Evolutionary conservation across 148 eudicot genomes (phyloP).

Genomic region (Heliosperma pusillum): DNA sequence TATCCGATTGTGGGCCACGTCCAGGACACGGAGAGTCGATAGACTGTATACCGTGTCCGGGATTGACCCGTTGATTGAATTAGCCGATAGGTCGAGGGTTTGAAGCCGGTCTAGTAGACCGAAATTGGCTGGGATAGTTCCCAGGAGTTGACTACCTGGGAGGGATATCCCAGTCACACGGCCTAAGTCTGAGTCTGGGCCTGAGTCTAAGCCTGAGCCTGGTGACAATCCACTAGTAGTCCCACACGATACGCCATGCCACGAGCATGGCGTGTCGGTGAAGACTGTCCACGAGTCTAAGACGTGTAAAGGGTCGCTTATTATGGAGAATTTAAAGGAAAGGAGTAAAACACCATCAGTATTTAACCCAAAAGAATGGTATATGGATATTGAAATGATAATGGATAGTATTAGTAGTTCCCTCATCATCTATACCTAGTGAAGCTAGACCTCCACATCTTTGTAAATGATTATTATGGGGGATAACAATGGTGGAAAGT

Average conservation of each 20-base stretch:
- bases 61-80: constrained; percentile 70
- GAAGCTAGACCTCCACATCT: constrained; percentile 8
- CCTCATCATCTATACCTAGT: constrained; percentile 19
- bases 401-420: neutral
- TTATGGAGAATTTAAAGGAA: constrained; percentile 57
- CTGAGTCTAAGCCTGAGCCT: neutral
- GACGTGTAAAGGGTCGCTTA: constrained; percentile 55
- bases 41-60: constrained; percentile 47
- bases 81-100: constrained; percentile 56
- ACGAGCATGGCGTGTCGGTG: constrained; percentile 69
- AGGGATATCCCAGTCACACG: constrained; percentile 58
- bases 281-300: constrained; percentile 47
- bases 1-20: constrained; percentile 57
- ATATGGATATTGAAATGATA: constrained; percentile 2
- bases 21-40: constrained; percentile 45
- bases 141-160: constrained; percentile 56
- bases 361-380: constrained; percentile 29
- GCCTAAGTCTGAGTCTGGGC: neutral
- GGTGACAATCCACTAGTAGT: neutral
- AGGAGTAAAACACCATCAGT: constrained; percentile 66
- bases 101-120: constrained; percentile 58
- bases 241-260: constrained; percentile 64
- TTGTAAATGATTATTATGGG: neutral
- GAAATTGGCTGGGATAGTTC: constrained; percentile 51
- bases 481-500: neutral